A percentile compares a stretch with the other conserved stretches of the same genome.
Evolutionary conservation across 2,329 filamentous ascomycete species (phyloP).

Genomic region (Fusarium coffeatum): DNA sequence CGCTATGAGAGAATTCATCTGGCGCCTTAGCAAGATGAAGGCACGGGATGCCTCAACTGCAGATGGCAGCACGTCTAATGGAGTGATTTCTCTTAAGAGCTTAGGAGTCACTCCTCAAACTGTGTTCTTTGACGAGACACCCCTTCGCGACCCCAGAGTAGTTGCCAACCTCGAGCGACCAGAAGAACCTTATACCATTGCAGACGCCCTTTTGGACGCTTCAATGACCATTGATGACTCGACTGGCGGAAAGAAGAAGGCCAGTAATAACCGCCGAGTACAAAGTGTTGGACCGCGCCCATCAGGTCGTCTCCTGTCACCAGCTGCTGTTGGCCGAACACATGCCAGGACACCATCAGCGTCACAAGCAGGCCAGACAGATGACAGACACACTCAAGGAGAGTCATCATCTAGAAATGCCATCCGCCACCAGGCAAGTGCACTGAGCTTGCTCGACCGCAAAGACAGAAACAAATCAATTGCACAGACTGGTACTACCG

Average conservation of each 20-base stretch:
- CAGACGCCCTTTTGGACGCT: slow-evolving; percentile 90
- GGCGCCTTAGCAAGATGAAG: slow-evolving; percentile 81
- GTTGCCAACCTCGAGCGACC: slow-evolving; percentile 49
- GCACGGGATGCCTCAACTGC: slow-evolving; percentile 60
- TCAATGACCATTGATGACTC: slow-evolving; percentile 86
- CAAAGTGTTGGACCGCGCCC: slow-evolving; percentile 51
- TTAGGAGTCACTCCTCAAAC: slow-evolving; percentile 86
- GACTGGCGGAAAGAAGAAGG: slow-evolving; percentile 63
- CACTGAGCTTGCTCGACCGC: slow-evolving; percentile 68
- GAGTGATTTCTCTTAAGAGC: slow-evolving; percentile 76
- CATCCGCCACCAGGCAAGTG: slow-evolving; percentile 69
- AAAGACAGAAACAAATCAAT: slow-evolving; percentile 69
- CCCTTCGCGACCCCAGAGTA: slow-evolving; percentile 58
- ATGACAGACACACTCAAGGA: slow-evolving; percentile 54
- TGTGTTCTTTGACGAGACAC: slow-evolving; percentile 88
- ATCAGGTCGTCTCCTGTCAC: slow-evolving; percentile 49
- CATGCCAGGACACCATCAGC: slow-evolving; percentile 54
- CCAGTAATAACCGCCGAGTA: slow-evolving; percentile 63
- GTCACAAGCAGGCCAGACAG: slow-evolving; percentile 40
- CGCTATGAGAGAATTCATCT: slow-evolving; percentile 89
- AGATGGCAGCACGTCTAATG: slow-evolving; percentile 50
- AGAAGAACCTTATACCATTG: slow-evolving; percentile 76
- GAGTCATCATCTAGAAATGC: slow-evolving; percentile 58
- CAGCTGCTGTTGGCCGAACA: slow-evolving; percentile 48
- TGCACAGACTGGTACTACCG: slow-evolving; percentile 69